Conservation (phyloP, 495 filamentous ascomycete species). For the Xylaria sp. region DNA sequence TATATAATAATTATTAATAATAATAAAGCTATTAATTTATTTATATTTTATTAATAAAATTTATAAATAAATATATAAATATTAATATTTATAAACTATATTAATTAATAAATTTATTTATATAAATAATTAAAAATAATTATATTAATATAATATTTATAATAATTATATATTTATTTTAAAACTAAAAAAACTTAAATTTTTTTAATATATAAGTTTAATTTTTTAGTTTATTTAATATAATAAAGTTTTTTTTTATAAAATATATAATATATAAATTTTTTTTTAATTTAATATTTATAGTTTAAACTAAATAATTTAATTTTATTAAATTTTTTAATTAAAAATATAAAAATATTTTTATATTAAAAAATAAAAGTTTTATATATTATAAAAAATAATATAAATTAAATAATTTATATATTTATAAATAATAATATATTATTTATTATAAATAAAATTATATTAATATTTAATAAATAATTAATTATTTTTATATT, state of each 20-base stretch:
- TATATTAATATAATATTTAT: not conserved
- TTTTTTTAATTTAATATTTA: too few relatives aligned
- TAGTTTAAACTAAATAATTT: too few relatives aligned
- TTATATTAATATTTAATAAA: not conserved
- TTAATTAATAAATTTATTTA: not conserved
- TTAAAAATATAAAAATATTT: not conserved
- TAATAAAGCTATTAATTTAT: too few relatives aligned
- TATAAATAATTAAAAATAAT: not conserved
- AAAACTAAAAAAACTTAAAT: not conserved
- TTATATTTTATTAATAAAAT: constrained; percentile 4
- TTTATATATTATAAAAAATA: not conserved
- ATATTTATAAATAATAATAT: not conserved
- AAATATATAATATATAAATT: too few relatives aligned
- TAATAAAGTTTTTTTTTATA: too few relatives aligned
- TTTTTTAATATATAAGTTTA: not conserved
- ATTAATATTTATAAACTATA: not conserved
- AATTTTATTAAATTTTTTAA: too few relatives aligned
- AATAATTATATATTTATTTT: constrained; percentile 5
- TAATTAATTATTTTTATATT: too few relatives aligned
- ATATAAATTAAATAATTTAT: not conserved
- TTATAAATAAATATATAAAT: not conserved
- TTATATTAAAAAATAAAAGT: not conserved
- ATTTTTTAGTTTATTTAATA: not conserved
- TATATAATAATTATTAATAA: not conserved
- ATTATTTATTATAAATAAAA: not conserved